Evolutionary conservation across 2,329 filamentous ascomycete genomes (phyloP), one percentile per base, ranked within the genome.

Genomic region (Tolypocladium nubicola): DNA sequence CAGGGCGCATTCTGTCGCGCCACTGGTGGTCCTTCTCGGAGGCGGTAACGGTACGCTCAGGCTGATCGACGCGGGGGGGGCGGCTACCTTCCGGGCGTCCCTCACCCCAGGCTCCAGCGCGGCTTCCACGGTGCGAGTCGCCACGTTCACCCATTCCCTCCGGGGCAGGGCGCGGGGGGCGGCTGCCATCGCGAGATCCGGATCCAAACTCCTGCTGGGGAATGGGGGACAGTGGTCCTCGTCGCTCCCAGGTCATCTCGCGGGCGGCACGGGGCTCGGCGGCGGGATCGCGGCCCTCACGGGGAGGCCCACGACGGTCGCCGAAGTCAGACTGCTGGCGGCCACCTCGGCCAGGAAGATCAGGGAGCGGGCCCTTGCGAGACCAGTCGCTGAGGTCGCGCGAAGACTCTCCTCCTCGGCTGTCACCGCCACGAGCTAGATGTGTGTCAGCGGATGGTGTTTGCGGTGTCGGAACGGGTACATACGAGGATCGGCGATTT

Each of bases 401-500:
- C 61, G 80, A 81, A 60, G 75, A 77, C 56, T 96, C 91, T 61
- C 66, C 67, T 26, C 56, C 73, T 68, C 75, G 73, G 57, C 73
- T 69, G 40, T 81, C 83, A 67, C 90, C 85, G 57, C 94, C 90
- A 78, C 96, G 96, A 71, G 92, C 92, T 97, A 64, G 19, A 26
- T 19, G 16, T 19, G 11, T 9, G 70, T 83, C 63, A 81, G 72
- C 58, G 60, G 13, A 50, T 52, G 54, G 45, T 23, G 37, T 9
- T 0, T 35, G 4, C 10, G 30, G 52, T 37, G 13, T 11, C n/a
- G 14, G 26, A 52, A 33, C 52, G 55, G 33, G 23, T 38, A 66
- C 91, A 75, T 87, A 99, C 94, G 93, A 73, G 94, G 94, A 78
- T 99, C 95, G 55, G 94, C 95, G 70, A 99, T 87, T 78, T 92